Percentiles rank a stretch among this genome's conserved stretches.
Conservation (phyloP, 73 alveolate genomes). For the Breviolum minutum region DNA sequence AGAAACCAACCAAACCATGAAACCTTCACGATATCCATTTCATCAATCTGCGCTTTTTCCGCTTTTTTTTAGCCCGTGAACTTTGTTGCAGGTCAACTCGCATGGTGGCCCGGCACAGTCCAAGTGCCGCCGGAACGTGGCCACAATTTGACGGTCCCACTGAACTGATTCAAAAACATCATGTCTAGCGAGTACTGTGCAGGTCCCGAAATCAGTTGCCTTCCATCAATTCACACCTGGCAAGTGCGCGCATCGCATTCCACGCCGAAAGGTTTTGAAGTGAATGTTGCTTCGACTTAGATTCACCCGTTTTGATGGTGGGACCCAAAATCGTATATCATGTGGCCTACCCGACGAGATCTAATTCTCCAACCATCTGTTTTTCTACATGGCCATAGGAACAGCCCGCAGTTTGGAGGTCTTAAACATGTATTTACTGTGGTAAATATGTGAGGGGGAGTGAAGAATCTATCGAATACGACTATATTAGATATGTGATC, state of each 20-base stretch:
- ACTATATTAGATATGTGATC: no score
- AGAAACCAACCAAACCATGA: background rate
- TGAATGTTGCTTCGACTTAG: no score
- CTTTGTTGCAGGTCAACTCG: background rate
- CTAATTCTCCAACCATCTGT: no score
- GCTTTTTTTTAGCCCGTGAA: conserved; percentile 2
- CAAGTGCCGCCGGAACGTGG: conserved; percentile 34
- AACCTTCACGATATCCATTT: background rate
- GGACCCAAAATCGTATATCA: no score
- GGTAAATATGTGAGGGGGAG: no score
- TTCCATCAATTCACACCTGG: conserved; percentile 36
- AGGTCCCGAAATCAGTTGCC: conserved; percentile 60
- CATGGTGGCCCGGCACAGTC: background rate
- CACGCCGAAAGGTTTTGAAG: no score
- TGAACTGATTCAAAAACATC: conserved; percentile 47
- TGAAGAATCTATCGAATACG: no score
- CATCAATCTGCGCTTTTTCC: background rate
- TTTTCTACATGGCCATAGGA: no score
- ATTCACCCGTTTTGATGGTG: no score
- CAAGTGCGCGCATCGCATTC: background rate
- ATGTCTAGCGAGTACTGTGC: conserved; percentile 31
- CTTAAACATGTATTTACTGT: no score
- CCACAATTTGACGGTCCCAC: background rate
- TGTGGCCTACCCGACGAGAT: no score
- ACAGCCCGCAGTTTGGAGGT: no score